phyloP scores from a whole-genome alignment of 1,284 basidiomycete genomes.

The Tilletia caries region DNA sequence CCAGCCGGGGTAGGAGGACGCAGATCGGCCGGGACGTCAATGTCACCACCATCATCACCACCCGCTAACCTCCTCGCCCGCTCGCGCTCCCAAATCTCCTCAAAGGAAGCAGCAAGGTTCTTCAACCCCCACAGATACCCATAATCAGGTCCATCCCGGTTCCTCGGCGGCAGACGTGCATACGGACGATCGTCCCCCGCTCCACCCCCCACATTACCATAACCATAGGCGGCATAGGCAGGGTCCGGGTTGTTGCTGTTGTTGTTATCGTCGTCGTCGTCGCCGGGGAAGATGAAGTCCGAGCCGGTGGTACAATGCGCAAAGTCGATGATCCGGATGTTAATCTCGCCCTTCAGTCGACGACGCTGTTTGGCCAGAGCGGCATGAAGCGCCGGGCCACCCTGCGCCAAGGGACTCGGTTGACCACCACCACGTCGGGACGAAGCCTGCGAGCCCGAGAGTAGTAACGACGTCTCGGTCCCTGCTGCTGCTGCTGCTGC shows the following conservation, averaged over 20 bases:
- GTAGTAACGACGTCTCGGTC: background rate
- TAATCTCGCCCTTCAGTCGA: conserved; percentile 75
- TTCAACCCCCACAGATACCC: conserved; percentile 90
- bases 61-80: conserved; percentile 25
- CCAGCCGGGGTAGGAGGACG: background rate
- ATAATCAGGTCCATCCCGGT: conserved; percentile 80
- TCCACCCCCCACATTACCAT: too few relatives aligned
- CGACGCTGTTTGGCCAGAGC: conserved; percentile 14
- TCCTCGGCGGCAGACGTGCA: conserved; percentile 77
- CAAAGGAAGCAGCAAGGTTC: conserved; percentile 67
- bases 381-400: background rate
- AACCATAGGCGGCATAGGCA: too few relatives aligned
- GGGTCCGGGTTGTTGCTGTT: too few relatives aligned
- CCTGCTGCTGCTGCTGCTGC: background rate
- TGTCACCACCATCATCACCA: background rate
- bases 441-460: background rate
- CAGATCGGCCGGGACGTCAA: background rate
- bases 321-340: conserved; percentile 95
- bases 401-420: background rate
- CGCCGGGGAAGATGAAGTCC: conserved; percentile 69
- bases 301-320: conserved; percentile 94
- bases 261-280: conserved; percentile 22
- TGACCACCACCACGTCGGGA: background rate
- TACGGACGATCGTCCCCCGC: conserved; percentile 31
- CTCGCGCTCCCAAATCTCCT: conserved; percentile 56